phyloP scores from a whole-genome alignment of 352 stramenopile genomes.

The Phytophthora megakarya region DNA sequence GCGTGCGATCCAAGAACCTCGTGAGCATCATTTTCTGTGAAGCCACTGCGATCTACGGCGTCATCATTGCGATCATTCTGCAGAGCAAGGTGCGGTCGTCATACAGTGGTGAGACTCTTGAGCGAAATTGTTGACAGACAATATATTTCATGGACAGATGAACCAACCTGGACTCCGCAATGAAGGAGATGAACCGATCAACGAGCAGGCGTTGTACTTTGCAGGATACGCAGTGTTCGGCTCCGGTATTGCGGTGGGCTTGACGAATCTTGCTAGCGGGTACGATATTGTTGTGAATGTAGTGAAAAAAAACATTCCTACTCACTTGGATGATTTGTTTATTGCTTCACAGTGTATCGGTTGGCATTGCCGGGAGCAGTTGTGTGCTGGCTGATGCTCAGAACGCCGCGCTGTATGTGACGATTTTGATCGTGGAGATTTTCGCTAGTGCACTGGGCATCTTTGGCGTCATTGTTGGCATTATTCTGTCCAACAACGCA shows the following conservation, averaged over 20 bases:
- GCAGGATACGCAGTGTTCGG: constrained; percentile 98
- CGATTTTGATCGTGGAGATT: constrained; percentile 99
- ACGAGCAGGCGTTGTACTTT: constrained; percentile 91
- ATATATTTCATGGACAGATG: constrained; percentile 50
- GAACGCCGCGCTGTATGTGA: constrained; percentile 98
- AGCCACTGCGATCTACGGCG: constrained; percentile 99
- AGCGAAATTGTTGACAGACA: background rate
- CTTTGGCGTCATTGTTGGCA: constrained; percentile 98
- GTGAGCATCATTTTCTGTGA: constrained; percentile 99
- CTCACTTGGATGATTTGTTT: constrained; percentile 20
- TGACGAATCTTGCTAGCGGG: constrained; percentile 98
- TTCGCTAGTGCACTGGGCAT: constrained; percentile 99
- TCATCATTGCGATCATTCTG: constrained; percentile 99
- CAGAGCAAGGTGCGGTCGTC: constrained; percentile 91
- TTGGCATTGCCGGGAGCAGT: constrained; percentile 97
- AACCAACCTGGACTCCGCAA: constrained; percentile 70
- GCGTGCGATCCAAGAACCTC: constrained; percentile 99
- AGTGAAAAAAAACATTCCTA: background rate
- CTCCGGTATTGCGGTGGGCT: constrained; percentile 95
- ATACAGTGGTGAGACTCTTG: background rate
- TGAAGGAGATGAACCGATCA: constrained; percentile 71
- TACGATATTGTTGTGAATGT: constrained; percentile 33
- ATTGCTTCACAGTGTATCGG: constrained; percentile 85
- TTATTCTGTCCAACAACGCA: constrained; percentile 98
- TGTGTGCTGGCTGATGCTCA: constrained; percentile 99